Base-by-base conservation (phyloP, 2,329 filamentous ascomycete genomes). In the Aspergillus aculeatinus region DNA sequence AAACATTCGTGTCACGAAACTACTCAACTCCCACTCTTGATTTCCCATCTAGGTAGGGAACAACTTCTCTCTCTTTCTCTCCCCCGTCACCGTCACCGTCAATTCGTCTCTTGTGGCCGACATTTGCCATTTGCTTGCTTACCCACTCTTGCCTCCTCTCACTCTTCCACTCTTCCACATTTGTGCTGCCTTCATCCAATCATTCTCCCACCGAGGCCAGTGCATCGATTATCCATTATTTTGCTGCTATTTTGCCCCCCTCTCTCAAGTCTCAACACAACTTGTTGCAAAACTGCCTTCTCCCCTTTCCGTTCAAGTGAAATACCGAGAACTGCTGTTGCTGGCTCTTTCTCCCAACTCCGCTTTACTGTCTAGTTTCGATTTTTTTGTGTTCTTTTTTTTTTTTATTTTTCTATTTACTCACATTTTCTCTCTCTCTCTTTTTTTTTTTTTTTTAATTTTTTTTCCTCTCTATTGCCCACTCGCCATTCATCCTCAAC, bases 41-140 rank as follows among this genome's bases (percentile, higher is more conserved):
- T 53, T 44, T 31, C 50, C 19, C 19, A 33, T 55, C 52, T 21
- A 44, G 47, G 33, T 55, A 42, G 27, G 29, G 39, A 19, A 19
- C n/a, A 44, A 44, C 39, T 44, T 60, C 56, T 44, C 59, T 49
- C 48, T 47, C 31, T 29, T 49, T 57, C 56, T 60, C 56, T 49
- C 48, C 60, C 25, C 23, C 12, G 5, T 35, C 42, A 35, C 53
- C 44, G 12, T 48, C 53, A 48, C 42, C 42, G 53, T 51, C 35
- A 27, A 16, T 55, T 55, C 53, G 42, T 48, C 53, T 48, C 25
- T 11, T 51, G 59, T 50, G 49, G 51, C 57, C 57, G 16, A 44
- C 39, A 44, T 44, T 47, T 33, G 31, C 55, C n/a, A 44, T 44
- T 49, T 33, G 31, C 55, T 49, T 44, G 55, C 25, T 23, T 33